Percentiles rank a stretch among this genome's conserved stretches.
These are phyloP conservation scores for Gynostemma pentaphyllum DNA, from an alignment of 306 rosid species.

Conservation along the genomic window DNA sequence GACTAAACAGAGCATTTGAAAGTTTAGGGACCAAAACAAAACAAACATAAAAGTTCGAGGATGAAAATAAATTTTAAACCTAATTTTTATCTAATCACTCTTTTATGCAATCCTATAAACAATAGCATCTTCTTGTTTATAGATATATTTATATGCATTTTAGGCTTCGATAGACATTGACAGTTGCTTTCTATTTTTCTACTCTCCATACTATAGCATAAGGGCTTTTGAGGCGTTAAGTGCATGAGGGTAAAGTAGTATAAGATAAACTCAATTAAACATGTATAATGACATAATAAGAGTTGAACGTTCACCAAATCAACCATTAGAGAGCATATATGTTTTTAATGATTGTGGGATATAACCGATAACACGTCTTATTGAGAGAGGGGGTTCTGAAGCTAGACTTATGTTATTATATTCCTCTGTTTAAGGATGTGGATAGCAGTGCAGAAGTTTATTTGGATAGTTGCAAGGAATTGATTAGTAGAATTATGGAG, in stretches of 20 bases:
- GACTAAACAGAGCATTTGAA: too few relatives aligned
- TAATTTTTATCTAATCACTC: not conserved
- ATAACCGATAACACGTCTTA: not conserved
- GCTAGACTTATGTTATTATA: too few relatives aligned
- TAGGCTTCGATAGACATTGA: not conserved
- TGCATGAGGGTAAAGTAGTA: not conserved
- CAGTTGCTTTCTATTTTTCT: not conserved
- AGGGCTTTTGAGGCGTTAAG: not conserved
- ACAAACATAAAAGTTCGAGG: too few relatives aligned
- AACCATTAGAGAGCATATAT: not conserved
- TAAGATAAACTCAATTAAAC: not conserved
- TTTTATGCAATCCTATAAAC: not conserved
- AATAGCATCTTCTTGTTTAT: not conserved
- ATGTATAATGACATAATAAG: not conserved
- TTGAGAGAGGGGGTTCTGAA: not conserved
- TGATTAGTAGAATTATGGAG: not conserved
- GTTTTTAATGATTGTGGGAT: not conserved
- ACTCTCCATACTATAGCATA: not conserved
- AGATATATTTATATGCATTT: not conserved
- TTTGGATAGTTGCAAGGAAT: not conserved
- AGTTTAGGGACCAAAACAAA: too few relatives aligned
- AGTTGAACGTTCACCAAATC: not conserved
- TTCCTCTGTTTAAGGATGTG: too few relatives aligned
- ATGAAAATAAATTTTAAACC: too few relatives aligned
- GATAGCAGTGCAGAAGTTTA: not conserved